Base-by-base conservation (phyloP, 768 basidiomycete species). In the Albatrellus ellisii region DNA sequence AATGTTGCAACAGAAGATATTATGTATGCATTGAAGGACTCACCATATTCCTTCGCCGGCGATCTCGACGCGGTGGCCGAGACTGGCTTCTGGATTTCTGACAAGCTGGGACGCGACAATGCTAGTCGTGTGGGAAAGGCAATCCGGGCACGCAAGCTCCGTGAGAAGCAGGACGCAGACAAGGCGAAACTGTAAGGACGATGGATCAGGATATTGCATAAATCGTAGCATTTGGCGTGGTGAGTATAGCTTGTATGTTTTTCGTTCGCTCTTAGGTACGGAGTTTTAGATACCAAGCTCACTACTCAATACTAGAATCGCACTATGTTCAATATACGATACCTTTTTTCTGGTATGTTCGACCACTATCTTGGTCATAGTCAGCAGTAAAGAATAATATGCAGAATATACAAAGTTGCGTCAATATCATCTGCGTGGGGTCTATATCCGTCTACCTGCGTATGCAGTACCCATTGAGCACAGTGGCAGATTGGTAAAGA, bases 1-100 rank as follows among this genome's bases (percentile, higher is more conserved):
- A 95, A 95, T 51, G 86, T 95, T 14, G 80, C 89, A 0, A 97
- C 94, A 0, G 92, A 98, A 52, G 86, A 94, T 50, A 75, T 94
- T 1, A 66, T 94, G 7, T 90, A 95, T 48, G 82, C 85, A 0
- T 69, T 98, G 6, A 72, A 68, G 51, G 77, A 62, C 39, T 79
- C 77, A 5, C 63, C 63, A 35, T 77, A 75, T 56, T 70, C 64
- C 4, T 75, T 75, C 4, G 63, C 52, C 1, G 77, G 75, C 32
- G 72, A 88, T 52, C 61, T 91, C 29, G 69, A 76, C n/a, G 61
- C 71, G 45, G 65, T 91, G 33, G 79, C 74, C 2, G 75, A 79
- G 34, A 77, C 79, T 26, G 91, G 90, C 0, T 77, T 70, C 58
- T 95, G 90, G 91, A 78, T 94, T 42, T 79, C 75, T 25, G 66